Base-by-base conservation (phyloP, 129 eudicot species). In the Arctium lappa region DNA sequence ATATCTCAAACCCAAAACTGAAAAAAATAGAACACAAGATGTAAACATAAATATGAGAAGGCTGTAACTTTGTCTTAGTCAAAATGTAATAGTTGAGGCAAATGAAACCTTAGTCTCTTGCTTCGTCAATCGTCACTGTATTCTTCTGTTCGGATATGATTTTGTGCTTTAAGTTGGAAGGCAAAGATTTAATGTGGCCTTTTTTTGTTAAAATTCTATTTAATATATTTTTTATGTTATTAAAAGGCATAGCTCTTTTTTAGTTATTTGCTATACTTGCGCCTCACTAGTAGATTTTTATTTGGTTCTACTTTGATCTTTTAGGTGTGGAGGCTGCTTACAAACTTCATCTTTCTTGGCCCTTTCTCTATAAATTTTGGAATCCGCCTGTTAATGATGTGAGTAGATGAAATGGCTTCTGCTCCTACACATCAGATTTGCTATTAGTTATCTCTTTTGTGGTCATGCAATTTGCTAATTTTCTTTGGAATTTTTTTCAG, bases 341-440 rank as follows among this genome's bases (percentile, higher is more conserved):
- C 97, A 44, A 91, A 87, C 81, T 92, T 94, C 90, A 87, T 94
- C 80, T 95, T 93, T 83, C 98, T 95, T 81, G 98, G 99, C 33
- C 81, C 83, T 13, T 95, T 93, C 75, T 91, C 98, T 22, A 90
- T 95, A 65, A 95, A 93, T 83, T 95, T 95, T 81, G 99, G 95
- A 73, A 95, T 95, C 82, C 97, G 98, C 66, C 90, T 95, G 33
- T 76, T 95, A 74, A 95, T 93, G 97, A 91, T 95, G 99, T 95
- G 80, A 83, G 98, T 85, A n/a, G 74, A 69, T 48, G 3, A 39
- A 66, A 9, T 76, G 27, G n/a, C 56, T 82, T 65, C 70, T 34
- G 18, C 68, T 68, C 4, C 38, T 75, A 42, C 37, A 38, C 32
- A 29, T 62, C 4, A 0, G 18, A 44, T 74, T 9, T 29, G 33